Evolutionary conservation across 192 early-diverging fungal genomes (phyloP).

Genomic region (Spinellus fusiger): DNA sequence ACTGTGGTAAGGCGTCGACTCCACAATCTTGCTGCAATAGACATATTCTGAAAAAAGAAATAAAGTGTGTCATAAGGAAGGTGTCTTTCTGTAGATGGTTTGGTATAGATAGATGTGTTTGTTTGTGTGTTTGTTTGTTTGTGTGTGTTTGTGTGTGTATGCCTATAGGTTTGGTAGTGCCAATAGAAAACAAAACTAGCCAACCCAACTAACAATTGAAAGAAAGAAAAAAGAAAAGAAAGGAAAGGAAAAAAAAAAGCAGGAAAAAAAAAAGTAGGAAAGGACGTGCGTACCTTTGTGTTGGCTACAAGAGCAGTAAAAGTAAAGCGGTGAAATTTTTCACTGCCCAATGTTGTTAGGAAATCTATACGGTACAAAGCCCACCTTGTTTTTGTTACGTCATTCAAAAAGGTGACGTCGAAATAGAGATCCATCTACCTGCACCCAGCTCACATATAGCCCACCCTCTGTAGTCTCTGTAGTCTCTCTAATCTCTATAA

Average conservation of each 20-base stretch:
- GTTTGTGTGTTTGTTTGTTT: not conserved
- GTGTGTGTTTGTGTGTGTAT: not conserved
- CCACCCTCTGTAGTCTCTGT: not conserved
- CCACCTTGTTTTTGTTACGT: not conserved
- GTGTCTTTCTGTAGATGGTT: not conserved
- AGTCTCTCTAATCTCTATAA: not conserved
- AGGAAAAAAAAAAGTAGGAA: no score
- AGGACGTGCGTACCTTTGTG: no score
- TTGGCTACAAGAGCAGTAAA: not conserved
- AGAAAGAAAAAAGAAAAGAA: not conserved
- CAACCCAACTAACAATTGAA: not conserved
- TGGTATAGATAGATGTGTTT: not conserved
- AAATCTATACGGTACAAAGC: not conserved
- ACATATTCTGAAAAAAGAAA: constrained; percentile 13
- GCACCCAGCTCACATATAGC: no score
- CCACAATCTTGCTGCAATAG: constrained; percentile 30
- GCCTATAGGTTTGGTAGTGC: not conserved
- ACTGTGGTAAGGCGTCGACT: constrained; percentile 17
- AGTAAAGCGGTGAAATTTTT: not conserved
- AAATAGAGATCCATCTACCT: not conserved
- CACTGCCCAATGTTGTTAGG: not conserved
- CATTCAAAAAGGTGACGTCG: not conserved
- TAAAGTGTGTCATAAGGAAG: constrained; percentile 9
- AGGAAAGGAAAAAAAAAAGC: no score
- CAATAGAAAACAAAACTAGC: not conserved